Base-by-base conservation (phyloP, 805 yeast species). In the Cyberlindnera meyerae region DNA sequence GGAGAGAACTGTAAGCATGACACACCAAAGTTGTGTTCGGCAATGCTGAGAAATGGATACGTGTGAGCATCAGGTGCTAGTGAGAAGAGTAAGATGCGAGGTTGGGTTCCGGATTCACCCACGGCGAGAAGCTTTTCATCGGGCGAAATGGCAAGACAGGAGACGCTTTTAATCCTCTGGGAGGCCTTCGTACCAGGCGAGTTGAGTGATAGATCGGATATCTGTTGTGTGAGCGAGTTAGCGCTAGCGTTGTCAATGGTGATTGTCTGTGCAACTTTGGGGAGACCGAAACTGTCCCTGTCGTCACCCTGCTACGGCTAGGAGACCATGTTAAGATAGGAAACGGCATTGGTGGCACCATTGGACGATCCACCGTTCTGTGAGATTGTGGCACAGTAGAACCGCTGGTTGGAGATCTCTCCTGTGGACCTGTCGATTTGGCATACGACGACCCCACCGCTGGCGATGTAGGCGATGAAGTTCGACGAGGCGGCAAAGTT, bases 61-160 rank as follows among this genome's bases (percentile, higher is more conserved):
- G 59, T 49, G 11, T 62, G 49, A 31, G 75, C 65, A 42, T 68
- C 68, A 12, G 69, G 63, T 0, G 79, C 78, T 12, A 78, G 57
- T 3, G 84, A 77, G 49, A 70, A 81, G 11, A 81, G 47, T 15
- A 79, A 57, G 2, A 82, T 66, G 14, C 88, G 62, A 1, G 90
- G 90, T 44, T 70, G 75, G 43, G 77, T 78, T 0, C 89, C 89
- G 0, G 69, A 55, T 51, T 82, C 90, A 3, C 90, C 90, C 12
- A 80, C 74, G 0, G 87, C 87, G 18, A 82, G 54, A 5, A 75
- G 46, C 30, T 57, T 64, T 26, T 63, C 66, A 50, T 75, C 72
- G 0, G 82, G 75, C 0, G 85, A 70, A 5, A 80, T 58, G 3
- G 78, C 73, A n/a, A 80, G 52, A 41, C 83, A 75, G 31, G 68